Evolutionary conservation across 2,329 filamentous ascomycete species (phyloP).

Genomic region (Calycina herbarum): DNA sequence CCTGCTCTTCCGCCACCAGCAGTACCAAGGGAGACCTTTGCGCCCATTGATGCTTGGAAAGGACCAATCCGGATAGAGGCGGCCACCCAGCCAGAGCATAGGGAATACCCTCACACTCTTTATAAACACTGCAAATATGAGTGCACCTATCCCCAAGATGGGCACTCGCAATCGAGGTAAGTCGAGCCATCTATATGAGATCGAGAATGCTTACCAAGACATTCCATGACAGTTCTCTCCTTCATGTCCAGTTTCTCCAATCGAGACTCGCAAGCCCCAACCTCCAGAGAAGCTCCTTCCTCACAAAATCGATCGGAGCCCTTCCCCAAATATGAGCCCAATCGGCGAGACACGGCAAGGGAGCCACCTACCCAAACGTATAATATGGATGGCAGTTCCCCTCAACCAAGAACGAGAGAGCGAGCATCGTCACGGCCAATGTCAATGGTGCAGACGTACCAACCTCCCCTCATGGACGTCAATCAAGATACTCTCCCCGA

Average conservation of each 20-base stretch:
- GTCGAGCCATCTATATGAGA: conserved; percentile 17
- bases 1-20: not conserved
- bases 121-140: conserved; percentile 15
- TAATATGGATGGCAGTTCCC: conserved; percentile 23
- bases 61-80: conserved; percentile 25
- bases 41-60: conserved; percentile 4
- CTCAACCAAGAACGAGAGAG: conserved; percentile 38
- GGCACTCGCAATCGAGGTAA: conserved; percentile 38
- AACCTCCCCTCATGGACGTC: conserved; percentile 83
- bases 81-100: conserved; percentile 18
- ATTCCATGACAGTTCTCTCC: conserved; percentile 71
- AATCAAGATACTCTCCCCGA: conserved; percentile 85
- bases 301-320: conserved; percentile 15
- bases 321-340: conserved; percentile 24
- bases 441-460: conserved; percentile 84
- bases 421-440: conserved; percentile 63
- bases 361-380: conserved; percentile 15
- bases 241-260: conserved; percentile 82
- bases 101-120: conserved; percentile 23
- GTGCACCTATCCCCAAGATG: conserved; percentile 32
- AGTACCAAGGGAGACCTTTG: not conserved
- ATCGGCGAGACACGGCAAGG: conserved; percentile 42
- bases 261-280: conserved; percentile 39
- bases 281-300: conserved; percentile 34
- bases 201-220: conserved; percentile 24